phyloP scores from a whole-genome alignment of 768 basidiomycete species.

The Hericium alpestre region DNA sequence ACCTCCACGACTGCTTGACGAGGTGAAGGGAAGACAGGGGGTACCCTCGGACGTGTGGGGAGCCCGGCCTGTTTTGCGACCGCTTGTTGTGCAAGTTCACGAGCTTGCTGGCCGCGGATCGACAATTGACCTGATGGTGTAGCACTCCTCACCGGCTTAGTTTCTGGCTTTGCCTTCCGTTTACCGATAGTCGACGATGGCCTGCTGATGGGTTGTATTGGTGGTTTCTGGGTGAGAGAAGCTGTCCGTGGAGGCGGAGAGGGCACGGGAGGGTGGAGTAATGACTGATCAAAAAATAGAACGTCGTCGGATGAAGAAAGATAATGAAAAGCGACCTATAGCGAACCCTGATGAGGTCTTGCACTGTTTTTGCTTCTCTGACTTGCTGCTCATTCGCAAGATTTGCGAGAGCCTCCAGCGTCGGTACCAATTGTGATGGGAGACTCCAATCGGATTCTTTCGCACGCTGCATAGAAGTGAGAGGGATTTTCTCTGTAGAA shows the following conservation, averaged over 20 bases:
- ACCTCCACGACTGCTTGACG: neutral
- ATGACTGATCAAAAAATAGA: constrained; percentile 7
- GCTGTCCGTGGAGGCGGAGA: neutral
- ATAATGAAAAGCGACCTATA: constrained; percentile 1
- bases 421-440: constrained; percentile 1
- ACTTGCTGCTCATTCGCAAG: constrained; percentile 1
- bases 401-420: constrained; percentile 3
- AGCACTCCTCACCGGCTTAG: no score
- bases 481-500: constrained; percentile 3
- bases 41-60: no score
- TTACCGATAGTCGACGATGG: no score
- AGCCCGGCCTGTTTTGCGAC: neutral
- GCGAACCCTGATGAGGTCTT: constrained; percentile 13
- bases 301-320: neutral
- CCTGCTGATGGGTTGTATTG: no score
- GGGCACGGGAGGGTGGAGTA: neutral
- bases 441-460: constrained; percentile 9
- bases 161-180: no score
- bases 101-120: constrained; percentile 1
- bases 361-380: constrained; percentile 1
- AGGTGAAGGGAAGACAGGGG: neutral
- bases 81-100: neutral
- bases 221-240: no score
- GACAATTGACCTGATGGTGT: neutral
- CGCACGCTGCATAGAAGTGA: constrained; percentile 5